These are phyloP conservation scores for Schwanniomyces sp. DNA, from an alignment of 805 yeast species.

Conservation along the genomic window DNA sequence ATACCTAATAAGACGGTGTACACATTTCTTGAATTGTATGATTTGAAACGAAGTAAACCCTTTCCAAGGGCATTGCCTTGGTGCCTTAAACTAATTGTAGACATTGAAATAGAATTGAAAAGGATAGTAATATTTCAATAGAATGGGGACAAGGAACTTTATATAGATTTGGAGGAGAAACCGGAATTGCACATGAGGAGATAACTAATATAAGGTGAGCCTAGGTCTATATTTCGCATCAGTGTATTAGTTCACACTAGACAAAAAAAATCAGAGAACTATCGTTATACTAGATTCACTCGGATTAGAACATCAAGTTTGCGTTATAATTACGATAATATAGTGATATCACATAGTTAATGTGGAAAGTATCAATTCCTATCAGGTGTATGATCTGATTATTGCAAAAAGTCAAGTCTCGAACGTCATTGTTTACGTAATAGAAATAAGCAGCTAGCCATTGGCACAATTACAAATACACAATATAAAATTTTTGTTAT, in stretches of 20 bases:
- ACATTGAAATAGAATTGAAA: constrained; percentile 4
- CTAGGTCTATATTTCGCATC: not conserved
- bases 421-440: not conserved
- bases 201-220: not conserved
- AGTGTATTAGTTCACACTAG: too few relatives aligned
- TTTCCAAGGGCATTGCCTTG: constrained; percentile 3
- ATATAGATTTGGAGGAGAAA: not conserved
- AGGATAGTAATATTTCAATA: not conserved
- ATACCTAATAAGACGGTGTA: constrained; percentile 15
- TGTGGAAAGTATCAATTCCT: too few relatives aligned
- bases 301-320: too few relatives aligned
- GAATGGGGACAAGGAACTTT: not conserved
- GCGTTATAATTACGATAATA: too few relatives aligned
- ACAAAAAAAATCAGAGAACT: too few relatives aligned
- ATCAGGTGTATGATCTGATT: not conserved
- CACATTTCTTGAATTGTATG: not conserved
- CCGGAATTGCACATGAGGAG: not conserved
- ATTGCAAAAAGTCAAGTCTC: not conserved
- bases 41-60: not conserved
- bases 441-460: not conserved
- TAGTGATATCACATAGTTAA: too few relatives aligned
- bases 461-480: not conserved
- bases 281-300: too few relatives aligned
- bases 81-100: constrained; percentile 6
- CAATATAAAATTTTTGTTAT: not conserved